These are phyloP conservation scores for Potentilla sterilis DNA, from an alignment of 306 rosid genomes.

Conservation along the genomic window DNA sequence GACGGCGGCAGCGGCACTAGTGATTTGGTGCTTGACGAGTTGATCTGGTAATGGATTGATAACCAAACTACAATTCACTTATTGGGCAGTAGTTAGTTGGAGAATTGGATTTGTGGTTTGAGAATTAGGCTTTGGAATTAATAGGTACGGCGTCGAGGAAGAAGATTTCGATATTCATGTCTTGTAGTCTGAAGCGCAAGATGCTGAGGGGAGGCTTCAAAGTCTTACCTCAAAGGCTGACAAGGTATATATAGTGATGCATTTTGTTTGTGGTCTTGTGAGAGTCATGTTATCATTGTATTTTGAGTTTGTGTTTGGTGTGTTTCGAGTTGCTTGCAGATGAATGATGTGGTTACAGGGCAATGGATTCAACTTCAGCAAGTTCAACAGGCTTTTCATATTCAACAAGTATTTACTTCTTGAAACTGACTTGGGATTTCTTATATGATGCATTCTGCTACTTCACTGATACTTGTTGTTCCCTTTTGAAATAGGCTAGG, in stretches of 20 bases:
- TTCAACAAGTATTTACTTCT: constrained; percentile 48
- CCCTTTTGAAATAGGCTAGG: constrained; percentile 41
- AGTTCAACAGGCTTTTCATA: constrained; percentile 95
- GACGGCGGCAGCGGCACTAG: too few relatives aligned
- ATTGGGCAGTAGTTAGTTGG: neutral
- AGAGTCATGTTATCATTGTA: neutral
- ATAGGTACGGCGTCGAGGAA: constrained; percentile 73
- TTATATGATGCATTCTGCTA: constrained; percentile 13
- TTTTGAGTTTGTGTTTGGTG: constrained; percentile 11
- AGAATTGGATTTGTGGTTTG: constrained; percentile 36
- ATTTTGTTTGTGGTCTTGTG: neutral
- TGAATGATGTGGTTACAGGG: constrained; percentile 66
- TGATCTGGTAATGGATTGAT: too few relatives aligned
- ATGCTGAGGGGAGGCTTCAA: constrained; percentile 50
- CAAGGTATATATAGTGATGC: constrained; percentile 13
- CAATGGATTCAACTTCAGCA: constrained; percentile 90
- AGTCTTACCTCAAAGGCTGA: constrained; percentile 46
- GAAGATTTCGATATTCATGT: constrained; percentile 76
- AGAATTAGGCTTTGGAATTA: constrained; percentile 45
- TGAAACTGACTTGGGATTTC: constrained; percentile 4
- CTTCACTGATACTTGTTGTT: constrained; percentile 20
- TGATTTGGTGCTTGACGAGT: too few relatives aligned
- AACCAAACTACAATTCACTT: too few relatives aligned
- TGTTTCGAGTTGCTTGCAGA: constrained; percentile 48
- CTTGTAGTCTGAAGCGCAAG: constrained; percentile 51